phyloP scores from a whole-genome alignment of 2,329 filamentous ascomycete genomes.

The Dactylellina drechsleri region DNA sequence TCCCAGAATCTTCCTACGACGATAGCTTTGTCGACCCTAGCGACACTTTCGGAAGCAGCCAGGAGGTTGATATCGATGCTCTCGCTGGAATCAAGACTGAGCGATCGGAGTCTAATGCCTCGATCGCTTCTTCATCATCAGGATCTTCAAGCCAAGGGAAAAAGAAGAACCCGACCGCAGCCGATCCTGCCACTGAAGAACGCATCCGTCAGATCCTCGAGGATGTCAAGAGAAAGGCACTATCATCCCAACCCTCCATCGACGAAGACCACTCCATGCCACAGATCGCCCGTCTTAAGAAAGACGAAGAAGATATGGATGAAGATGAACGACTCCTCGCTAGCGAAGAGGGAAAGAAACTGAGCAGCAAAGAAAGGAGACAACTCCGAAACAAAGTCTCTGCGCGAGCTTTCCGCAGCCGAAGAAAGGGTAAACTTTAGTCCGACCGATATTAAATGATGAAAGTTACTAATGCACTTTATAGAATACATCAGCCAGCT shows the following conservation, averaged over 20 bases:
- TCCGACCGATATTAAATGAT: not conserved
- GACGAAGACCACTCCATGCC: slow-evolving; percentile 64
- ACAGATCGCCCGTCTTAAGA: slow-evolving; percentile 79
- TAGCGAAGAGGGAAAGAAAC: slow-evolving; percentile 98
- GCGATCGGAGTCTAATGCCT: slow-evolving; percentile 55
- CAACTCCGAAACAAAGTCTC: slow-evolving; percentile 99
- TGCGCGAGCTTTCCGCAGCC: slow-evolving; percentile 94
- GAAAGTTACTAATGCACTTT: slow-evolving; percentile 13
- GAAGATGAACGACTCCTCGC: slow-evolving; percentile 92
- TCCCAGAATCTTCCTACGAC: slow-evolving; percentile 71
- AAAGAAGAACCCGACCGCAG: slow-evolving; percentile 63
- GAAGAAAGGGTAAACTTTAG: slow-evolving; percentile 84
- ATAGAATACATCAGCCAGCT: slow-evolving; percentile 96
- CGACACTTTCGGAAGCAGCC: slow-evolving; percentile 69
- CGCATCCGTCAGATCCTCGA: slow-evolving; percentile 92
- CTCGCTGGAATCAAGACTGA: slow-evolving; percentile 63
- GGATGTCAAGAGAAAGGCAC: slow-evolving; percentile 74
- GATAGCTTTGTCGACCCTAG: slow-evolving; percentile 59
- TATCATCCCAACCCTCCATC: slow-evolving; percentile 60
- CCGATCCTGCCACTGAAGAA: slow-evolving; percentile 76
- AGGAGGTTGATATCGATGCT: slow-evolving; percentile 76
- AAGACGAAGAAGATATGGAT: slow-evolving; percentile 98
- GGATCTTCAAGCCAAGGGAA: slow-evolving; percentile 65
- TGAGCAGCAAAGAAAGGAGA: slow-evolving; percentile 96
- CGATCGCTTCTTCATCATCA: slow-evolving; percentile 57